Base-by-base conservation (phyloP, 2,329 filamentous ascomycete genomes). In the Pestalotiopsis fici region DNA sequence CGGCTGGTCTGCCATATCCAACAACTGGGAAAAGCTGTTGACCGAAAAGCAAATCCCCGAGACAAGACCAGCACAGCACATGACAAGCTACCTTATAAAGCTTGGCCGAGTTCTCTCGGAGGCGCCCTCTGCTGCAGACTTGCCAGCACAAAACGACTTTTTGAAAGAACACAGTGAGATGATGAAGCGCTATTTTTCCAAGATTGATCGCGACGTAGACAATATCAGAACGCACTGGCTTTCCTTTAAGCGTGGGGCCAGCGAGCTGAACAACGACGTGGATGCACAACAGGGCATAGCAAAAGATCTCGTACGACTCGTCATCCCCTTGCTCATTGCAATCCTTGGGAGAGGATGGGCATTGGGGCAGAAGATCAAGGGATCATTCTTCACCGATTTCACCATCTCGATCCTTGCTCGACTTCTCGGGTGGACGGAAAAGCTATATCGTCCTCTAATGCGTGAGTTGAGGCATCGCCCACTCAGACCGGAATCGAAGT, bases 111-210 rank as follows among this genome's bases (percentile, higher is more conserved):
- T 78, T 6, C 68, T 68, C 27, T 31, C 64, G 27, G 67, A 65
- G 18, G 60, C 67, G 1, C 75, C 73, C 15, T 70, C 55, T 15
- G 71, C 70, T 27, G 71, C 72, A 21, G 54, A 57, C 7, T 66
- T 76, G 11, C n/a, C 35, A 15, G 71, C 70, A 15, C 75, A 77
- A 64, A 76, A 73, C 59, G 31, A 9, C n/a, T 75, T 78, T 54
- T 59, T 77, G 23, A 59, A 68, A 11, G 57, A 73, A 7, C 66
- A 77, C 65, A 61, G 65, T 27, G 68, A 72, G 57, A 63, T 76
- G 47, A 60, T 77, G 3, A 57, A 64, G 7, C 69, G 74, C 62
- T 77, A 76, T 64, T 72, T 75, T 62, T 65, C 68, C 6, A 71
- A 73, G 57, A 73, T 76, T 18, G 60, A 67, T 28, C 31, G 50